phyloP scores from a whole-genome alignment of 345 rosid genomes.

The Psidium guajava region DNA sequence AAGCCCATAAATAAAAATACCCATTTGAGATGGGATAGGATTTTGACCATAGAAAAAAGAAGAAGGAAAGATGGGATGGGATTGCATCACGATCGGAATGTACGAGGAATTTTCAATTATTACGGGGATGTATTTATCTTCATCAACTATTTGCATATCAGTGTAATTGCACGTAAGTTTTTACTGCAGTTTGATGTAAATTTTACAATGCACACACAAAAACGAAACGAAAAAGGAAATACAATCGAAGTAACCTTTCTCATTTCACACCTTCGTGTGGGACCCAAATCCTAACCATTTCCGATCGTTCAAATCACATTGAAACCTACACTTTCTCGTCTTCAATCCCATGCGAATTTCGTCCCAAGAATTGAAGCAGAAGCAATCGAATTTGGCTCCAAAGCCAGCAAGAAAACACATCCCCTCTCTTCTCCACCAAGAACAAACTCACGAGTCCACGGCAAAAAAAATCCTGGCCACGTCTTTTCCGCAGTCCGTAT shows the following conservation, averaged over 20 bases:
- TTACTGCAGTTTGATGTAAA: not conserved
- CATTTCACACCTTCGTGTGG: not conserved
- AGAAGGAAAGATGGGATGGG: no score
- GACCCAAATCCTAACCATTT: constrained; percentile 4
- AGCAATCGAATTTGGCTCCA: not conserved
- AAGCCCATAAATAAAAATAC: no score
- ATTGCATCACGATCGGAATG: no score
- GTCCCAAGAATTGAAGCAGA: not conserved
- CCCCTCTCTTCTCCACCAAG: not conserved
- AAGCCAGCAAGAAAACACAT: constrained; percentile 35
- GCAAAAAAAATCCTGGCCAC: not conserved
- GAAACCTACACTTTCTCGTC: not conserved
- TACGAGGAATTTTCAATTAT: not conserved
- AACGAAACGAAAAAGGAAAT: not conserved
- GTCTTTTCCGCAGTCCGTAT: not conserved
- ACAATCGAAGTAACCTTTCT: not conserved
- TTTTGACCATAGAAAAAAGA: no score
- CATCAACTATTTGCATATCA: not conserved
- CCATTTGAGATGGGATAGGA: no score
- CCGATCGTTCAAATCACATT: constrained; percentile 4
- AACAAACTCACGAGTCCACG: not conserved
- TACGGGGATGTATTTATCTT: not conserved
- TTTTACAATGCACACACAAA: accelerated
- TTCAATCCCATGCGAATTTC: not conserved
- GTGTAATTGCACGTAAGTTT: not conserved